Conservation (phyloP, 768 basidiomycete species). For the Coprinellus aureogranulatus region DNA sequence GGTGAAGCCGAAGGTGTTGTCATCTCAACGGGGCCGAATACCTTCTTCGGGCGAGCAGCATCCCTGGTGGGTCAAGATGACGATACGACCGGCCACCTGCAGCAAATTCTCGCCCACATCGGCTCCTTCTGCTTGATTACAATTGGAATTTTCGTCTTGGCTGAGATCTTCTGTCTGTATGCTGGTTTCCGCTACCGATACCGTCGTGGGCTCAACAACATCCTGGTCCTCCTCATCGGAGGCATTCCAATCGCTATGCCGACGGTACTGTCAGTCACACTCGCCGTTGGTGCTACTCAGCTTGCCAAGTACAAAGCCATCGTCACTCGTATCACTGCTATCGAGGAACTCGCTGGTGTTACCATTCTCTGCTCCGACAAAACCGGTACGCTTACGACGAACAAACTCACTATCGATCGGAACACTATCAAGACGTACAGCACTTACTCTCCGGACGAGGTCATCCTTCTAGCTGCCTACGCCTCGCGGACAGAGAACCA, state of each 20-base stretch:
- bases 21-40: conserved; percentile 96
- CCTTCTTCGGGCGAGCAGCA: conserved; percentile 98
- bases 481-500: conserved; percentile 98
- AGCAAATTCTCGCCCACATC: conserved; percentile 97
- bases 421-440: conserved; percentile 89
- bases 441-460: conserved; percentile 83
- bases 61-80: conserved; percentile 97
- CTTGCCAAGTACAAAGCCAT: conserved; percentile 99
- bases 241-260: conserved; percentile 99
- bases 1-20: conserved; percentile 99
- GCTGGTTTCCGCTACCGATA: conserved; percentile 88
- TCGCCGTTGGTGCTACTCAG: conserved; percentile 98
- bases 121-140: conserved; percentile 96
- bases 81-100: conserved; percentile 96
- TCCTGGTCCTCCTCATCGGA: conserved; percentile 97
- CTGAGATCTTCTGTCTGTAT: conserved; percentile 93
- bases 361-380: conserved; percentile 99
- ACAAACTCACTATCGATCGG: conserved; percentile 97
- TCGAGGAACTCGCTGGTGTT: conserved; percentile 97
- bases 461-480: conserved; percentile 91
- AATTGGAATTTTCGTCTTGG: conserved; percentile 93
- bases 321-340: conserved; percentile 98
- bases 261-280: conserved; percentile 95
- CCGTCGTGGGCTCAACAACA: conserved; percentile 94
- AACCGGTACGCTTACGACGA: conserved; percentile 97